Conservation (phyloP, 108 stramenopile species). For the Cylindrotheca fusiformis region DNA sequence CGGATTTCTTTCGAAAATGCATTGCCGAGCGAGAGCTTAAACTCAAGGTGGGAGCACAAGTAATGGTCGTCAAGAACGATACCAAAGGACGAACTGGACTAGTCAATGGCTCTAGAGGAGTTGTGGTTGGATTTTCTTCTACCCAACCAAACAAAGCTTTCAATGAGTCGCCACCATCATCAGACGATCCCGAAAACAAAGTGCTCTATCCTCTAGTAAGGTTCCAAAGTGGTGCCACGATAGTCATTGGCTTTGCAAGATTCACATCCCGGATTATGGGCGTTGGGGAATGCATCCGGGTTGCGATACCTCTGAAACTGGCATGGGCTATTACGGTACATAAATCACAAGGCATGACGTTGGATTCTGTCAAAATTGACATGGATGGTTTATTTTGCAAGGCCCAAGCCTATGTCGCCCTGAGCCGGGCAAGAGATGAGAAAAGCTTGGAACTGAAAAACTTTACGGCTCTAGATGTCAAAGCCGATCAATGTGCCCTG, state of each 20-base stretch:
- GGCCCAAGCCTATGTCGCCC: slow-evolving; percentile 85
- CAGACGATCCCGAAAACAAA: slow-evolving; percentile 3
- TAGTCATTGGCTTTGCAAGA: slow-evolving; percentile 2
- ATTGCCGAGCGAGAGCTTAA: slow-evolving; percentile 16
- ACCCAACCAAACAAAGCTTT: slow-evolving; percentile 17
- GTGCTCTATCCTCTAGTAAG: slow-evolving; percentile 1
- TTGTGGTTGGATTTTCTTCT: slow-evolving; percentile 37
- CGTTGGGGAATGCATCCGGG: slow-evolving; percentile 18
- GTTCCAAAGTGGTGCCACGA: not conserved
- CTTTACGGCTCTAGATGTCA: not conserved
- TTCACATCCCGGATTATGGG: slow-evolving; percentile 3
- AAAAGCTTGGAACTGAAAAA: slow-evolving; percentile 1
- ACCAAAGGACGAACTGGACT: slow-evolving; percentile 26
- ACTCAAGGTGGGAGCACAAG: slow-evolving; percentile 56
- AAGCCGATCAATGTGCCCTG: not conserved
- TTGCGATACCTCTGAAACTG: slow-evolving; percentile 64
- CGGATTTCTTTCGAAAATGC: slow-evolving; percentile 19
- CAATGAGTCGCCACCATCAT: slow-evolving; percentile 5
- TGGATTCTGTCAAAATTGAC: slow-evolving; percentile 47
- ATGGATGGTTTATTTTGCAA: slow-evolving; percentile 57
- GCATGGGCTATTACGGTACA: slow-evolving; percentile 85
- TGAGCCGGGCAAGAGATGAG: slow-evolving; percentile 52
- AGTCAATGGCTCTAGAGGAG: slow-evolving; percentile 82
- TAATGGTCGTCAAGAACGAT: slow-evolving; percentile 69
- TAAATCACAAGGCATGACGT: slow-evolving; percentile 87